A percentile compares a stretch with the other conserved stretches of the same genome.
Conservation (phyloP, 2,329 filamentous ascomycete genomes). For the Pseudocercospora ulei region DNA sequence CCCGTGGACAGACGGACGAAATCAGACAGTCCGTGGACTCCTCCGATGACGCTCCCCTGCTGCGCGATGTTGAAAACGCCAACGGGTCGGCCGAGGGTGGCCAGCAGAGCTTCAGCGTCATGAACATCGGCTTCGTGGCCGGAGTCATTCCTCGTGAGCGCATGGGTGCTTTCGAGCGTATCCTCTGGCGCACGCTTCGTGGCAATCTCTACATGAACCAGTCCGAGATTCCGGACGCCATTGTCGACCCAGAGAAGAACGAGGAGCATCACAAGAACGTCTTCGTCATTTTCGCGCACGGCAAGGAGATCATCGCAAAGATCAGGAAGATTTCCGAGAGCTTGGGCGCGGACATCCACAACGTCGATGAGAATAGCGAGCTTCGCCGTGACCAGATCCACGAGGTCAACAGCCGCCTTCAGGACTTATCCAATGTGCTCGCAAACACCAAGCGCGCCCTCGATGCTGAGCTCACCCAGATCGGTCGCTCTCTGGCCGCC, state of each 20-base stretch:
- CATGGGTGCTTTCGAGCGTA: constrained; percentile 91
- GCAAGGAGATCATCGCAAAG: constrained; percentile 96
- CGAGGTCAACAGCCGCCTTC: constrained; percentile 87
- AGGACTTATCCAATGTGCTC: constrained; percentile 84
- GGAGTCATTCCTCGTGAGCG: constrained; percentile 90
- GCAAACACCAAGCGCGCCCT: constrained; percentile 91
- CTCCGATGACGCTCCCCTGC: constrained; percentile 82
- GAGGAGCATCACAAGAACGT: constrained; percentile 94
- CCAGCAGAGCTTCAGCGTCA: constrained; percentile 61
- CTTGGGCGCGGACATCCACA: constrained; percentile 89
- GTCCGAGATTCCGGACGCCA: constrained; percentile 88
- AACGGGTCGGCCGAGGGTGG: constrained; percentile 27
- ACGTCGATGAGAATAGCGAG: constrained; percentile 94
- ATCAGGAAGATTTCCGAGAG: constrained; percentile 98
- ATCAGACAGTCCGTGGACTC: constrained; percentile 80
- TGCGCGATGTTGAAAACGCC: constrained; percentile 85
- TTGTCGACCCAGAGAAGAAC: constrained; percentile 85
- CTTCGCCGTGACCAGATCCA: constrained; percentile 90
- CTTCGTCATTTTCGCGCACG: constrained; percentile 97
- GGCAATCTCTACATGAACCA: constrained; percentile 99
- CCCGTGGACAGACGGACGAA: constrained; percentile 91
- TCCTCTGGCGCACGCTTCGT: constrained; percentile 91
- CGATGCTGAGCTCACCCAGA: constrained; percentile 84
- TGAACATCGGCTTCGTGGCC: constrained; percentile 98
- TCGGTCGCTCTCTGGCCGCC: constrained; percentile 80